These are phyloP conservation scores for Penicillium robsamsonii DNA, from an alignment of 495 filamentous ascomycete genomes.

Conservation along the genomic window DNA sequence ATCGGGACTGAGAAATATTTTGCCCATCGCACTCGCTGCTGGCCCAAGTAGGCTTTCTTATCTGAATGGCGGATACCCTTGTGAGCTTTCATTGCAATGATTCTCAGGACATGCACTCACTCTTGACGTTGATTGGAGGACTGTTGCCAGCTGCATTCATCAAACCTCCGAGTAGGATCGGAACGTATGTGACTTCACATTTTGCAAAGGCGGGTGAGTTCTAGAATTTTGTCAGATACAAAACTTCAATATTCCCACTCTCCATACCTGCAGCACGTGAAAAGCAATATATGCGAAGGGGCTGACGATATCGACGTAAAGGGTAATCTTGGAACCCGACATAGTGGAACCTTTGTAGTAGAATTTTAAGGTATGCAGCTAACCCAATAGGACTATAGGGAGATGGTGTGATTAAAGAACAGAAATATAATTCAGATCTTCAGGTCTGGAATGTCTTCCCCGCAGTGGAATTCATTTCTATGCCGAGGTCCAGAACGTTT, in stretches of 20 bases:
- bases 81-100: background rate
- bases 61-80: slow-evolving; percentile 40
- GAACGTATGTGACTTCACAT: slow-evolving; percentile 61
- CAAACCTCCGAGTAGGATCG: slow-evolving; percentile 67
- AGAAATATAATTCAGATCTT: too few relatives aligned
- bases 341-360: slow-evolving; percentile 27
- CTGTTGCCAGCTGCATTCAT: slow-evolving; percentile 65
- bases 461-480: too few relatives aligned
- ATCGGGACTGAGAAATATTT: slow-evolving; percentile 60
- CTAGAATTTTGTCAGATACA: slow-evolving; percentile 33
- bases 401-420: too few relatives aligned
- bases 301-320: slow-evolving; percentile 68
- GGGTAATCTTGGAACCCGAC: slow-evolving; percentile 57
- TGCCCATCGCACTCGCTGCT: slow-evolving; percentile 63
- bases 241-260: background rate
- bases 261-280: slow-evolving; percentile 55
- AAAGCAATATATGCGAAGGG: slow-evolving; percentile 72
- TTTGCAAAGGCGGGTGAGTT: slow-evolving; percentile 59
- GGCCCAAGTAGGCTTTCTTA: slow-evolving; percentile 63
- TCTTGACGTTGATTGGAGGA: slow-evolving; percentile 65
- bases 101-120: slow-evolving; percentile 33
- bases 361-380: background rate
- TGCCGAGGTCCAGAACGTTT: too few relatives aligned
- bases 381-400: too few relatives aligned
- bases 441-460: too few relatives aligned